Conservation (phyloP, 257 asterid species). For the Solanum pinnatisectum region DNA sequence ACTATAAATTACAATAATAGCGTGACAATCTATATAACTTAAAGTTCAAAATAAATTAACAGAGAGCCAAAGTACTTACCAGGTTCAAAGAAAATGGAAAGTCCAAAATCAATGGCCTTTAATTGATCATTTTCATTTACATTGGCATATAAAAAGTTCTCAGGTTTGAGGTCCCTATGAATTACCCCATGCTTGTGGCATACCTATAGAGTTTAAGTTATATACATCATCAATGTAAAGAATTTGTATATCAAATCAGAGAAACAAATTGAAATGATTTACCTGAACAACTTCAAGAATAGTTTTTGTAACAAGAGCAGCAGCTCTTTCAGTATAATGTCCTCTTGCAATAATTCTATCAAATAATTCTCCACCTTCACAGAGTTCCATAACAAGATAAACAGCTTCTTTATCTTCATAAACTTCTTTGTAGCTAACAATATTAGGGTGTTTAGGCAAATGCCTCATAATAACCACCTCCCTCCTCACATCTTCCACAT, state of each 20-base stretch:
- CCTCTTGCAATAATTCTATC: constrained; percentile 74
- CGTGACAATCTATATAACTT: background rate
- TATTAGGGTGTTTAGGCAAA: constrained; percentile 63
- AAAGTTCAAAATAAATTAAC: background rate
- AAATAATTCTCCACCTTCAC: constrained; percentile 79
- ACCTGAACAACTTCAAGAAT: constrained; percentile 84
- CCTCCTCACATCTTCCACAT: constrained; percentile 73
- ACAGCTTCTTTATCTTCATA: constrained; percentile 72
- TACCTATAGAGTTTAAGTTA: constrained; percentile 8
- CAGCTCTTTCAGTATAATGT: constrained; percentile 81
- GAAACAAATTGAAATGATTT: background rate
- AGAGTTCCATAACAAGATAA: constrained; percentile 81
- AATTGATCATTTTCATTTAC: constrained; percentile 48
- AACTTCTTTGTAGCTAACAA: constrained; percentile 62
- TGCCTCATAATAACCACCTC: constrained; percentile 84
- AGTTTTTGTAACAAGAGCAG: constrained; percentile 63
- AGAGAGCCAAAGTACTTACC: constrained; percentile 17
- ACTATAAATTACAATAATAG: background rate
- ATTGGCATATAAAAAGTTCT: constrained; percentile 57
- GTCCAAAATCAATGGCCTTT: constrained; percentile 86
- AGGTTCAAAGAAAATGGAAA: constrained; percentile 67
- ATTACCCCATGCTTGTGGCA: constrained; percentile 81
- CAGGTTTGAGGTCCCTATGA: constrained; percentile 83
- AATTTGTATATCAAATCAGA: background rate
- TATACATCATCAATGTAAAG: background rate